Evolutionary conservation across 2,329 filamentous ascomycete species (phyloP), one percentile per base, ranked within the genome.

Genomic region (Alternaria rosae): DNA sequence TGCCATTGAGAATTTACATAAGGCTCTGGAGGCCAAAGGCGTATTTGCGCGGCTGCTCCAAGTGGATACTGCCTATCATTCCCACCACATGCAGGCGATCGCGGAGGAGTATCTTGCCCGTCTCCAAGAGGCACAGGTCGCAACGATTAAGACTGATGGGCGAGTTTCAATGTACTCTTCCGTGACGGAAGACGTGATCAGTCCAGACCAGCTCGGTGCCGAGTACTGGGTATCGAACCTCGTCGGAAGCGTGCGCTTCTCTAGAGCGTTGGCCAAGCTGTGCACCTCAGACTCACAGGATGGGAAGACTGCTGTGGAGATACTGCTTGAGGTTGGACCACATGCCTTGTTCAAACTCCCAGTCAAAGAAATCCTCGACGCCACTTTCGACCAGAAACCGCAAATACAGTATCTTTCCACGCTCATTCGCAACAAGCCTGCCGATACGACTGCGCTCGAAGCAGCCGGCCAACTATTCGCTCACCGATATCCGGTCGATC

Each of bases 21-120:
- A 60, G 74, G 72, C 6, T 0, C 62, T 85, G 0, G 68, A 79
- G 1, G 68, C 75, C 4, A 67, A 79, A 20, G 69, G 75, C 4
- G 73, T 77, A 7, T 85, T 85, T 61, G 75, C 72, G 4, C 72
- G 80, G 1, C 61, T 71, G 12, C 77, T 85, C 2, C 35, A 48
- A 10, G 81, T 83, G 2, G 79, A 82, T 25, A 75, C 70, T 11
- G 83, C 83, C 0, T 85, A 84, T 54, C 83, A 85, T 58, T 83
- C 81, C 0, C 76, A 78, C 32, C 81, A 83, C 38, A 83, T 83
- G 80, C 43, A 54, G 15, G 50, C 44, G 5, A 62, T 70, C 9
- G 56, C 58, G 6, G 50, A 67, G 7, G 57, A 68, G 21, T 76
- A 76, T 48, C 48, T 64, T 13, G 54, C 45, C 5, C 25, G 43